Evolutionary conservation across 2,329 filamentous ascomycete species (phyloP).

Genomic region (Penicillium sp.): DNA sequence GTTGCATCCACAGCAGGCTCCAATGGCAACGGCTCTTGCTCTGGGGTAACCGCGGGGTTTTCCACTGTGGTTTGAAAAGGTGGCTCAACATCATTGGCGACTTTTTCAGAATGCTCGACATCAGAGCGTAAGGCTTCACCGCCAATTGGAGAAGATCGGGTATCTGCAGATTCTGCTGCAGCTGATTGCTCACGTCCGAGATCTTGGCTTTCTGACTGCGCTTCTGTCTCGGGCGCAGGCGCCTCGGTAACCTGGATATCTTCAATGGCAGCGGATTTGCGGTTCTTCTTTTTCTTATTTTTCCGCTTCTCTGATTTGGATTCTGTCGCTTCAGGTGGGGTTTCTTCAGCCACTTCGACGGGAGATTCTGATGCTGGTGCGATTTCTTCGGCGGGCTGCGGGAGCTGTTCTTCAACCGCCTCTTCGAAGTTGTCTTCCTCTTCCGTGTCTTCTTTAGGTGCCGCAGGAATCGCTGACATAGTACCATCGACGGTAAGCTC

Average conservation of each 20-base stretch:
- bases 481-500: neutral
- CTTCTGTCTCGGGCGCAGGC: slow-evolving; percentile 5
- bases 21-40: slow-evolving; percentile 5
- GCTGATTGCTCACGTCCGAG: slow-evolving; percentile 8
- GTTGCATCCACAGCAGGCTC: neutral
- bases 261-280: slow-evolving; percentile 19
- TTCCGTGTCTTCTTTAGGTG: slow-evolving; percentile 13
- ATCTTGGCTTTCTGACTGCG: slow-evolving; percentile 4
- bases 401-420: slow-evolving; percentile 17
- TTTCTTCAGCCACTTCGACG: neutral
- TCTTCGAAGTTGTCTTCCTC: slow-evolving; percentile 20
- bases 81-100: slow-evolving; percentile 2
- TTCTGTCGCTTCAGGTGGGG: slow-evolving; percentile 5
- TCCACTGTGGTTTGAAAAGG: slow-evolving; percentile 1
- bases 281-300: slow-evolving; percentile 25
- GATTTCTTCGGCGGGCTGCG: neutral
- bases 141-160: slow-evolving; percentile 5
- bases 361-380: neutral
- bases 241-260: slow-evolving; percentile 7
- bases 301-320: slow-evolving; percentile 19
- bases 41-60: slow-evolving; percentile 1
- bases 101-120: neutral
- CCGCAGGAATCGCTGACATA: neutral
- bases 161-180: slow-evolving; percentile 6
- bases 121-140: slow-evolving; percentile 14